Percentiles rank a stretch among this genome's conserved stretches.
Evolutionary conservation across 495 filamentous ascomycete species (phyloP).

Genomic region (Immersiella caudata): DNA sequence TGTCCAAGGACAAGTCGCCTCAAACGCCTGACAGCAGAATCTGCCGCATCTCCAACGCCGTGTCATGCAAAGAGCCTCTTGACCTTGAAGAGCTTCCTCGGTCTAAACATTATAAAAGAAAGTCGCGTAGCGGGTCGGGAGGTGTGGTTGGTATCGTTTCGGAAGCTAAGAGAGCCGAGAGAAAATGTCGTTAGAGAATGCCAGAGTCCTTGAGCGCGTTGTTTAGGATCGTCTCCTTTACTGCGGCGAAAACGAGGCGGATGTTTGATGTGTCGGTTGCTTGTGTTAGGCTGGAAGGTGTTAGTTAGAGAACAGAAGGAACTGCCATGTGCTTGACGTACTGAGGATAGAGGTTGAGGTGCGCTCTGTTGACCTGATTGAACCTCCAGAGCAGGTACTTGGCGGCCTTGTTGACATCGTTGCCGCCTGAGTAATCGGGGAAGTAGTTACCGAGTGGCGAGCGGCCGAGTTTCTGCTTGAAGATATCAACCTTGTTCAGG

Average conservation of each 20-base stretch:
- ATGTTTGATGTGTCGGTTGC: constrained; percentile 98
- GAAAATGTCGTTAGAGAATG: constrained; percentile 67
- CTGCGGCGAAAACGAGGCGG: constrained; percentile 93
- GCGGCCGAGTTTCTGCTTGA: constrained; percentile 88
- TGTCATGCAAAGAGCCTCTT: constrained; percentile 32
- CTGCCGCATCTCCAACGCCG: constrained; percentile 31
- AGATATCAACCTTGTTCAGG: constrained; percentile 97
- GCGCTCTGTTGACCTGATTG: constrained; percentile 95
- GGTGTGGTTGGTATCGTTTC: not conserved
- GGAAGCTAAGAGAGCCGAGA: not conserved
- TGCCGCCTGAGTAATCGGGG: constrained; percentile 95
- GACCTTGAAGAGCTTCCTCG: constrained; percentile 12
- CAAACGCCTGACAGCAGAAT: constrained; percentile 24
- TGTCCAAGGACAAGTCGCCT: constrained; percentile 14
- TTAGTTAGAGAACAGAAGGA: constrained; percentile 39
- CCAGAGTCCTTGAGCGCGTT: constrained; percentile 98
- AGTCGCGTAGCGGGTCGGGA: constrained; percentile 12
- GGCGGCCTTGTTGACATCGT: constrained; percentile 95
- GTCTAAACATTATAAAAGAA: constrained; percentile 31
- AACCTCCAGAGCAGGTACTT: constrained; percentile 99
- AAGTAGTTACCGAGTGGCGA: constrained; percentile 93
- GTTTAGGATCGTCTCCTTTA: constrained; percentile 98
- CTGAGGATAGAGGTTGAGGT: constrained; percentile 97
- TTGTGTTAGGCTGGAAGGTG: constrained; percentile 77
- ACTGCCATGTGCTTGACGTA: constrained; percentile 59